Base-by-base conservation (phyloP, 2,329 filamentous ascomycete genomes). In the Pyrenophora graminea region DNA sequence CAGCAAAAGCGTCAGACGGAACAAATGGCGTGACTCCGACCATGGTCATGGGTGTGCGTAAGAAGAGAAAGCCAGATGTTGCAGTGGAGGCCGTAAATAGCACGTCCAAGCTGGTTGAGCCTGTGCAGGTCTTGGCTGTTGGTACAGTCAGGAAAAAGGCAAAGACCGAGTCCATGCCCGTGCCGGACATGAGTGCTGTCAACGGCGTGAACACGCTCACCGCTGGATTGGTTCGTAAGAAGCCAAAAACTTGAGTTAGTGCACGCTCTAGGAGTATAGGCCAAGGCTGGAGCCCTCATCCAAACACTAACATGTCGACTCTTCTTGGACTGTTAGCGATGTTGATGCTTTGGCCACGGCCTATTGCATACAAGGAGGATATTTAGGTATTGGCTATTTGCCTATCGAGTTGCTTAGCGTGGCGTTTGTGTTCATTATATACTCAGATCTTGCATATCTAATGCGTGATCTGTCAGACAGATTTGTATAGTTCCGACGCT, bases 41-140 rank as follows among this genome's bases (percentile, higher is more conserved):
- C 2, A 44, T 51, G 23, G 53, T 72, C 1, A 61, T 71, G 53
- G 63, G 64, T 10, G 69, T 70, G 38, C 61, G 65, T 43, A 73
- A 71, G 64, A 72, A 70, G 59, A 64, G 69, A 53, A 73, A 71
- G 43, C 63, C 66, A 15, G 58, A 68, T 25, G 47, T n/a, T 1
- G 32, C 53, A 10, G 48, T 48, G n/a, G 54, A 50, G 21, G 36
- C 32, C 27, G 40, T 45, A n/a, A 31, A 32, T 44, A 13, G 27
- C 12, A 33, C 48, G n/a, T 39, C 44, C 21, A 46, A 55, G 6
- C 19, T 31, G 21, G 31, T 37, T 7, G 53, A 59, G 25, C 45
- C 45, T 15, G 50, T 58, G 12, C 51, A 63, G 30, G 45, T 54
- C 5, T 46, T 70, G 21, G 62, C 55, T 17, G 61, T 60, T 15